Conservation (phyloP, 305 asterid genomes). For the Fraxinus baroniana region DNA sequence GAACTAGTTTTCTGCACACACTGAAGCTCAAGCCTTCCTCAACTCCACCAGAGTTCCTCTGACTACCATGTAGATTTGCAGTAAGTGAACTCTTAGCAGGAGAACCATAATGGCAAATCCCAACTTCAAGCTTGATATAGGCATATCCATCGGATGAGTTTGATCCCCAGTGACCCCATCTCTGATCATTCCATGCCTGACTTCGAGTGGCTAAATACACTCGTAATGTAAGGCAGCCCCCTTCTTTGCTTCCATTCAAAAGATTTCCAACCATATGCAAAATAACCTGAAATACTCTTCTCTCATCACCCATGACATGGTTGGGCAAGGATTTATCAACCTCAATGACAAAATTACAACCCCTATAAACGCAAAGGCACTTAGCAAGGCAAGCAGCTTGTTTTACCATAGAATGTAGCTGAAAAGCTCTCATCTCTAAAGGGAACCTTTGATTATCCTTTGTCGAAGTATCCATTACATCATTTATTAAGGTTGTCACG, state of each 20-base stretch:
- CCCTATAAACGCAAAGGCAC: constrained; percentile 67
- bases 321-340: constrained; percentile 71
- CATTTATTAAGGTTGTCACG: constrained; percentile 67
- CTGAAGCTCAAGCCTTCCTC: constrained; percentile 83
- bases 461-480: constrained; percentile 72
- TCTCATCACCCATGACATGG: constrained; percentile 88
- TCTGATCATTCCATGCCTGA: constrained; percentile 54
- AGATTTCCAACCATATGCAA: constrained; percentile 85
- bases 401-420: constrained; percentile 65
- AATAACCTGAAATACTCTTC: constrained; percentile 80
- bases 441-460: constrained; percentile 69
- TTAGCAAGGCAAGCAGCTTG: constrained; percentile 83
- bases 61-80: constrained; percentile 28
- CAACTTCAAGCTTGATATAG: constrained; percentile 55
- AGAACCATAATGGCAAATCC: constrained; percentile 37
- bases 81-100: constrained; percentile 35
- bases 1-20: constrained; percentile 82
- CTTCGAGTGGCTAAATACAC: constrained; percentile 49
- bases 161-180: constrained; percentile 66
- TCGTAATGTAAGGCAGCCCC: constrained; percentile 57
- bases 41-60: constrained; percentile 37
- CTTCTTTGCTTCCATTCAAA: constrained; percentile 49
- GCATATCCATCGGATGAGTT: constrained; percentile 56
- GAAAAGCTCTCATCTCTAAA: constrained; percentile 65
- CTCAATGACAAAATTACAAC: constrained; percentile 55